These are phyloP conservation scores for Pyrenophora teres DNA, from an alignment of 2,329 filamentous ascomycete species.

Conservation along the genomic window DNA sequence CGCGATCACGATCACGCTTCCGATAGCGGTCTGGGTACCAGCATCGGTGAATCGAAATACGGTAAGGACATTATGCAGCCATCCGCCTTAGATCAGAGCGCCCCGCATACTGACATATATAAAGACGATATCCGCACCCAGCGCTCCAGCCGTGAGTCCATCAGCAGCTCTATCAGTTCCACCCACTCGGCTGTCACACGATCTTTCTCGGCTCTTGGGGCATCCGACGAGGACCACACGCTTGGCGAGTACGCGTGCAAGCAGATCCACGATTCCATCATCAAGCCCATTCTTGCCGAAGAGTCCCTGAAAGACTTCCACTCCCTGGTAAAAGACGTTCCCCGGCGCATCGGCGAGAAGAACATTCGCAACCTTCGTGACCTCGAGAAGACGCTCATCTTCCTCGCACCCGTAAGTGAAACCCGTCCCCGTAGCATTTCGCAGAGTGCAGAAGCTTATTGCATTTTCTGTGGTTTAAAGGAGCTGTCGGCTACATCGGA, in stretches of 20 bases:
- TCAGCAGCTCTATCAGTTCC: slow-evolving; percentile 45
- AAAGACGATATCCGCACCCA: slow-evolving; percentile 41
- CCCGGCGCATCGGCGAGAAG: slow-evolving; percentile 77
- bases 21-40: slow-evolving; percentile 87
- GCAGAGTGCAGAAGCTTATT: slow-evolving; percentile 70
- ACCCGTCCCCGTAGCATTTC: slow-evolving; percentile 52
- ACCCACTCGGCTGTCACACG: slow-evolving; percentile 51
- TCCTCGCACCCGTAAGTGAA: slow-evolving; percentile 88
- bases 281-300: slow-evolving; percentile 76
- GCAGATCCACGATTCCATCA: slow-evolving; percentile 78
- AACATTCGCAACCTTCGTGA: slow-evolving; percentile 91
- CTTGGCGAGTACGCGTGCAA: slow-evolving; percentile 72
- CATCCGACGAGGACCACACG: slow-evolving; percentile 55
- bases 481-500: slow-evolving; percentile 70
- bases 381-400: slow-evolving; percentile 89
- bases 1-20: slow-evolving; percentile 76
- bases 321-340: slow-evolving; percentile 76
- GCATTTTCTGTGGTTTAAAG: slow-evolving; percentile 67
- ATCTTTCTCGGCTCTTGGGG: slow-evolving; percentile 49
- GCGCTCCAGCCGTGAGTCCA: slow-evolving; percentile 40
- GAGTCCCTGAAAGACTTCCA: slow-evolving; percentile 78
- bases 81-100: slow-evolving; percentile 19
- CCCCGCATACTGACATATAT: slow-evolving; percentile 38
- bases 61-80: slow-evolving; percentile 40
- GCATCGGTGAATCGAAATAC: slow-evolving; percentile 64